These are phyloP conservation scores for Borovskyia barvae DNA, from an alignment of 208 protist species.

Conservation along the genomic window DNA sequence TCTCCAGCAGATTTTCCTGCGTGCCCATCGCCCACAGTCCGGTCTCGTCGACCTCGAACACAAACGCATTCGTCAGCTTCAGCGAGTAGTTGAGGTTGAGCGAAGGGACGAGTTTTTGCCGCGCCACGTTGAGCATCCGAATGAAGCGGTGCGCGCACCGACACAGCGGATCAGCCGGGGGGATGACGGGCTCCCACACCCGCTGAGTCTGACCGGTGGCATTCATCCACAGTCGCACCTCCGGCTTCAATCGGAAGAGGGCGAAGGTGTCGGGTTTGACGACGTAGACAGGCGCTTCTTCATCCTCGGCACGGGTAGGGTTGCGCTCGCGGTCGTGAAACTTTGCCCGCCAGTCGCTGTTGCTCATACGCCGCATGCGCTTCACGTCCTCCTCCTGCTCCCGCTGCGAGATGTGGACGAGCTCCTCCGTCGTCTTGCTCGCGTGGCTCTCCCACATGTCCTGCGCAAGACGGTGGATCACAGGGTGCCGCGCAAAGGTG, in stretches of 20 bases:
- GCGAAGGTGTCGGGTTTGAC: constrained; percentile 83
- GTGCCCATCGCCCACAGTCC: constrained; percentile 88
- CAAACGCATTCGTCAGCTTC: constrained; percentile 85
- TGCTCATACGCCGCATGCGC: constrained; percentile 89
- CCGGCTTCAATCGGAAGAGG: constrained; percentile 66
- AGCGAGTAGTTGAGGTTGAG: constrained; percentile 90
- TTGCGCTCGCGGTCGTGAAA: constrained; percentile 84
- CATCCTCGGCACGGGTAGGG: constrained; percentile 73
- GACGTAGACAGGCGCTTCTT: constrained; percentile 80
- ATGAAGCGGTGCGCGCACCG: constrained; percentile 76
- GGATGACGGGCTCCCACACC: constrained; percentile 75
- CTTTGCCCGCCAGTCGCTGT: constrained; percentile 85
- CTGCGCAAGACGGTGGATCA: constrained; percentile 76
- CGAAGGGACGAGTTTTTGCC: constrained; percentile 83
- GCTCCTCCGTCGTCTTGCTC: constrained; percentile 72
- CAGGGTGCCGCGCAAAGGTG: constrained; percentile 72
- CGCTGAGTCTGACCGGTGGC: constrained; percentile 62
- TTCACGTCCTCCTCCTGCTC: constrained; percentile 82
- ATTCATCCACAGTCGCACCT: constrained; percentile 80
- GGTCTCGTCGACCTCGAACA: constrained; percentile 78
- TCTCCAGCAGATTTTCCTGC: constrained; percentile 64
- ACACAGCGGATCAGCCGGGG: constrained; percentile 68
- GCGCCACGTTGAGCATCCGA: constrained; percentile 78
- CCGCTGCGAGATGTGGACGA: constrained; percentile 60
- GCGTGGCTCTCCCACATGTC: constrained; percentile 81